Conservation (phyloP, 345 rosid genomes). For the Excoecaria agallocha region DNA sequence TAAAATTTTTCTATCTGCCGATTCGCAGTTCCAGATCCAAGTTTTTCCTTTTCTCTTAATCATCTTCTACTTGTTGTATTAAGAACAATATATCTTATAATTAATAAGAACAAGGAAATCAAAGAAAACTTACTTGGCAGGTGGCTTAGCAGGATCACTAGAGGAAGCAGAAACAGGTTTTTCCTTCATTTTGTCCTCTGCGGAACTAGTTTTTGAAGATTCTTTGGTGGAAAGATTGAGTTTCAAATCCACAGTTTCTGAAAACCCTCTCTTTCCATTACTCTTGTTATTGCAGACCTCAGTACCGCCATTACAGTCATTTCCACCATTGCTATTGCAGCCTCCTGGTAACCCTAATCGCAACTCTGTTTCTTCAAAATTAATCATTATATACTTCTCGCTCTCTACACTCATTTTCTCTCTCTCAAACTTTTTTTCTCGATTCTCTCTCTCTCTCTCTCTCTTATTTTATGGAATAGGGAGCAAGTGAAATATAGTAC, state of each 20-base stretch:
- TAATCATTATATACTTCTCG: slow-evolving; percentile 45
- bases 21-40: not conserved
- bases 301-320: not conserved
- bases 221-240: slow-evolving; percentile 22
- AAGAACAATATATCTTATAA: not conserved
- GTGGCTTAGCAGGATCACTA: slow-evolving; percentile 29
- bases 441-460: not conserved
- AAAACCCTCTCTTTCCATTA: slow-evolving; percentile 32
- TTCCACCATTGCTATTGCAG: not conserved
- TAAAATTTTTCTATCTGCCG: no score
- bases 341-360: slow-evolving; percentile 50
- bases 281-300: slow-evolving; percentile 1
- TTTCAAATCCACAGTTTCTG: slow-evolving; percentile 32
- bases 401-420: slow-evolving; percentile 4
- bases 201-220: not conserved
- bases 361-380: slow-evolving; percentile 87
- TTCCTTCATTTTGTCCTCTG: slow-evolving; percentile 33
- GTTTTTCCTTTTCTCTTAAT: not conserved
- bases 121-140: slow-evolving; percentile 20
- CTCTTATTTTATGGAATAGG: not conserved
- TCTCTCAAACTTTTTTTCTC: not conserved
- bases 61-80: no score
- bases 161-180: slow-evolving; percentile 9
- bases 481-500: not conserved
- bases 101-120: not conserved